Base-by-base conservation (phyloP, 768 basidiomycete species). In the Mycena maculata region DNA sequence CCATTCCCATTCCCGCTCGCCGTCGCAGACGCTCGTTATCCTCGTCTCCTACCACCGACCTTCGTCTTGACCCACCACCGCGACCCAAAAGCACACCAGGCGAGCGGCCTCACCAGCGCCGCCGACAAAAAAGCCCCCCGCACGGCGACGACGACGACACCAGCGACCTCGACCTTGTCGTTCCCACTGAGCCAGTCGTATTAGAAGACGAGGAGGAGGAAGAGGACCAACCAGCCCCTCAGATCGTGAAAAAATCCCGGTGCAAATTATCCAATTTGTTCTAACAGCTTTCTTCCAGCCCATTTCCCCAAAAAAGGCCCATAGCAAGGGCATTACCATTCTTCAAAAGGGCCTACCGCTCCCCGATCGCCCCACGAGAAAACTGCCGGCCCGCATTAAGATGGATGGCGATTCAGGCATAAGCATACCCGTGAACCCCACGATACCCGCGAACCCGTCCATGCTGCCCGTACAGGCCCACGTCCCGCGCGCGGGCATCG, bases 391-490 rank as follows among this genome's bases (percentile, higher is more conserved):
- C 68, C 74, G 70, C 38, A 65, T 60, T 65, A 68, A 71, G 63
- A 72, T 65, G 68, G 65, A 53, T 74, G 81, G 65, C 75, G 81
- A 30, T 48, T 71, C 49, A 36, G 13, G 33, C 13, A 36, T 36
- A 36, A 36, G 13, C 33, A 36, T 36, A 4, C 23, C 27, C 23
- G 27, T 48, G 4, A 48, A 48, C 84, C 87, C 4, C 27, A 82
- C 84, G 9, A 78, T 80, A 13, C 77, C 82, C 3, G 84, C 88
- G 1, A 94, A 94, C 76, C 93, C 93, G 0, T 84, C 88, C 63
- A 91, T 94, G 88, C 81, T 95, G 6, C 95, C 95, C 31, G 84
- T 93, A 0, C 92, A 93, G 73, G 93, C 93, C 3, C 89, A 90
- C 47, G 92, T 94, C 12, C 82, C 90, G 58, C 81, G 87, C 62